Conservation (phyloP, 139 green algal species). For the Dunaliella primolecta region DNA sequence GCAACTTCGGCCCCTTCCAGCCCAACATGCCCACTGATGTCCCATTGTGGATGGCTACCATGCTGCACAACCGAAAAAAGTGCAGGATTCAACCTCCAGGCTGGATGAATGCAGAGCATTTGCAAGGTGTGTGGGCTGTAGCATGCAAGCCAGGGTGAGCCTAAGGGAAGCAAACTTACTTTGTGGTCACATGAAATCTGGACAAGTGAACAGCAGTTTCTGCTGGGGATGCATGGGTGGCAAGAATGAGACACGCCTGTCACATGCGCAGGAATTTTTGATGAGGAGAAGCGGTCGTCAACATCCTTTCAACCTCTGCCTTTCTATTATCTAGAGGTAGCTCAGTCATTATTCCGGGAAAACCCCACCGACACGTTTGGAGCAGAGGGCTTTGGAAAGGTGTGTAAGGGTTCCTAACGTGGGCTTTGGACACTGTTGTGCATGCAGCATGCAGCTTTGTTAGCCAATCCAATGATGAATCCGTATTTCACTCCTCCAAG, state of each 20-base stretch:
- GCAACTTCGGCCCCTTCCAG: conserved; percentile 73
- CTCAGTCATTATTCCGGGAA: conserved; percentile 42
- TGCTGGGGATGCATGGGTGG: neutral
- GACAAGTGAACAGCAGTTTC: no score
- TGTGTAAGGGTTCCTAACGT: no score
- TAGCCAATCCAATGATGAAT: no score
- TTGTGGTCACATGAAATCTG: no score
- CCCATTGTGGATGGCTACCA: conserved; percentile 79
- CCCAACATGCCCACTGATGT: conserved; percentile 70
- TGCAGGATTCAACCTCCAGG: conserved; percentile 70
- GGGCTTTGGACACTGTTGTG: no score
- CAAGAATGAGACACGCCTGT: no score
- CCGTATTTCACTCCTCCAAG: no score
- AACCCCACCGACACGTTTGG: conserved; percentile 52
- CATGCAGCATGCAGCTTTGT: no score
- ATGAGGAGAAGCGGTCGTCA: conserved; percentile 48
- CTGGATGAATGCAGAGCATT: conserved; percentile 62
- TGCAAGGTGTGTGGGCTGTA: conserved; percentile 48
- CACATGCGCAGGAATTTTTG: conserved; percentile 52
- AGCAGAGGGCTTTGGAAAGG: conserved; percentile 22
- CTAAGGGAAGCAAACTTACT: no score
- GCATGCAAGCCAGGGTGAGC: neutral
- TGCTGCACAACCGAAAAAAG: conserved; percentile 71
- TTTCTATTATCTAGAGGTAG: conserved; percentile 72
- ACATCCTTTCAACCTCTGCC: conserved; percentile 72